Base-by-base conservation (phyloP, 371 early-diverging fungal genomes). In the Actinomucor elegans region DNA sequence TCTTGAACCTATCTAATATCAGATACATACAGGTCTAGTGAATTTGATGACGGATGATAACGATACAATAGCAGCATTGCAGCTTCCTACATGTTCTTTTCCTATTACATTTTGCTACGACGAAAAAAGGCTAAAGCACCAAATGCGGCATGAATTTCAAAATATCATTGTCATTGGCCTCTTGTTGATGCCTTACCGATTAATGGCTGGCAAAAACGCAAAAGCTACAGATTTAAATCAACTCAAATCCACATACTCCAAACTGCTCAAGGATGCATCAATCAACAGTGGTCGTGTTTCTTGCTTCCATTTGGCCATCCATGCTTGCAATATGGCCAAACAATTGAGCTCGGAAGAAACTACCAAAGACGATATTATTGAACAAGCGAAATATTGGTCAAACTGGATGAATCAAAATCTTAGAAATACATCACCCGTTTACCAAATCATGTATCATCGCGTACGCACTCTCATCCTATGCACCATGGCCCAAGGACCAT, bases 121-220 rank as follows among this genome's bases (percentile, higher is more conserved):
- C 52, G 63, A 73, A 24, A 66, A 74, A 36, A 75, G 91, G 6
- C 56, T 90, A 3, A 62, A 56, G 5, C 57, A 81, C 15, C 72
- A 81, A 27, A 82, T 81, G 65, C 80, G 86, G 47, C 85, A 87
- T 55, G 88, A 88, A 53, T 86, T 85, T 68, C 89, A 88, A 57
- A 87, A 87, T 52, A 67, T 89, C 8, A 84, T 83, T 14, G 84
- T 88, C 34, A 69, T 84, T 33, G 75, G 79, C 24, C 57, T 76
- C 7, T 69, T 90, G 1, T 52, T 88, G 52, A 77, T 90, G 38
- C 73, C 89, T 11, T 90, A 86, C 64, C 73, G 80, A 1, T 79
- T 87, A 6, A 48, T 77, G 36, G 73, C 74, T 2, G 78, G 74
- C 24, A 66, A 55, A 18, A 61, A 57, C 24, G 65, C 70, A 65